Conservation (phyloP, 176 grass and related monocot genomes). For the Triticum turgidum region DNA sequence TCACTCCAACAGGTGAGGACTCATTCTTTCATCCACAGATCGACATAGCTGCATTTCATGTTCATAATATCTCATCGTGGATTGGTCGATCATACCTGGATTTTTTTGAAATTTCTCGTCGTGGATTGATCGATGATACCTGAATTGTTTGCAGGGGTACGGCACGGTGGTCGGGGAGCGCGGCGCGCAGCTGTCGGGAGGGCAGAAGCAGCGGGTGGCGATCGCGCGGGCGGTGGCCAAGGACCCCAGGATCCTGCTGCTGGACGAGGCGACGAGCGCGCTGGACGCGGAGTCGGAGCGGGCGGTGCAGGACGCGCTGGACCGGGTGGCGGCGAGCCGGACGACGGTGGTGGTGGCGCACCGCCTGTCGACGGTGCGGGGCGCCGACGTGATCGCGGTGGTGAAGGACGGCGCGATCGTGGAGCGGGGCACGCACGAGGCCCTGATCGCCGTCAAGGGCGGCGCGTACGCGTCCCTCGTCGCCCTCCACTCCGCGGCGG, state of each 20-base stretch:
- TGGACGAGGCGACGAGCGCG: constrained; percentile 98
- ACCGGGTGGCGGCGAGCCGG: constrained; percentile 80
- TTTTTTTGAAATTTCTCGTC: background rate
- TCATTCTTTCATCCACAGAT: background rate
- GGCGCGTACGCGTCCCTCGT: constrained; percentile 96
- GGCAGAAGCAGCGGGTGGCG: constrained; percentile 91
- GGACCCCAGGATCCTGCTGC: constrained; percentile 73
- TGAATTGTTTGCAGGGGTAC: constrained; percentile 62
- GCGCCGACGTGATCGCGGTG: constrained; percentile 70
- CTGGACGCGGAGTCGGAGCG: constrained; percentile 95
- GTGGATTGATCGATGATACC: no score
- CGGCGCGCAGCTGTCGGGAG: constrained; percentile 80
- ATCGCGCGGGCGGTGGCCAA: constrained; percentile 90
- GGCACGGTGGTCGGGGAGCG: constrained; percentile 91
- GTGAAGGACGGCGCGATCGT: constrained; percentile 83
- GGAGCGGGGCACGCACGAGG: constrained; percentile 91
- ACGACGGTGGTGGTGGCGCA: constrained; percentile 88
- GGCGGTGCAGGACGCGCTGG: constrained; percentile 84
- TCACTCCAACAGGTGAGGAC: background rate
- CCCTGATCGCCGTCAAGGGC: constrained; percentile 85
- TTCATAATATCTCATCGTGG: background rate
- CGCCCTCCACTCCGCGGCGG: constrained; percentile 67
- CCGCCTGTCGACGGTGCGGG: constrained; percentile 76
- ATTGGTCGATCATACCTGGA: background rate
- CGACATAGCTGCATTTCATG: no score